Base-by-base conservation (phyloP, 2,329 filamentous ascomycete genomes). In the Trichoderma breve region DNA sequence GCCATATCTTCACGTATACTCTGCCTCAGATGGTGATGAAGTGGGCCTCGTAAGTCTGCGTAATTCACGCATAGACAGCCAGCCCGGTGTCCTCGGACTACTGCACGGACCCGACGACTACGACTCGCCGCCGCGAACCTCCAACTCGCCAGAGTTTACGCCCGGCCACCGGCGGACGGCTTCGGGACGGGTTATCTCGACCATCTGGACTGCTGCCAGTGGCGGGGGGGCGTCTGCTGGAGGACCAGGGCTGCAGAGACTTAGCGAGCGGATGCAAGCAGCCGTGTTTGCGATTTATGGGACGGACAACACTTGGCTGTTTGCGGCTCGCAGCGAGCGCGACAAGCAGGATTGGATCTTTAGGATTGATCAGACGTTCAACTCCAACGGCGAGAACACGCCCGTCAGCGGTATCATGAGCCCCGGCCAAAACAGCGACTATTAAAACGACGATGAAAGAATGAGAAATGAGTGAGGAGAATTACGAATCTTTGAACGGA, bases 321-420 rank as follows among this genome's bases (percentile, higher is more conserved):
- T 99, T 81, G 93, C 94, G 15, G 93, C 94, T 28, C 88, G 94
- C 72, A 95, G 90, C 77, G 95, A 98, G 83, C 88, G 91, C 63
- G 95, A 98, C 81, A 97, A 98, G 85, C 91, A 95, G 76, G 96
- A 98, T 80, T 99, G 96, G 96, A 97, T 99, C 76, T 88, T 97
- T 81, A 92, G 92, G 78, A 94, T 99, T 76, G 96, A 99, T 82
- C 92, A 97, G 84, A 93, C 91, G 66, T 89, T 87, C 75, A 81
- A 87, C 76, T 84, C 86, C 43, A 84, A 82, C 12, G 84, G 81
- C 70, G 83, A 83, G 57, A 86, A 84, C 73, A 74, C 77, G 32
- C 75, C 79, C 9, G 80, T 78, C 61, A 83, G 81, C 72, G 81
- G 81, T 15, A 74, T 82, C 68, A 77, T 78, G 68, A 83, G 81